Evolutionary conservation across 2,329 filamentous ascomycete genomes (phyloP).

Genomic region (Cytospora leucostoma): DNA sequence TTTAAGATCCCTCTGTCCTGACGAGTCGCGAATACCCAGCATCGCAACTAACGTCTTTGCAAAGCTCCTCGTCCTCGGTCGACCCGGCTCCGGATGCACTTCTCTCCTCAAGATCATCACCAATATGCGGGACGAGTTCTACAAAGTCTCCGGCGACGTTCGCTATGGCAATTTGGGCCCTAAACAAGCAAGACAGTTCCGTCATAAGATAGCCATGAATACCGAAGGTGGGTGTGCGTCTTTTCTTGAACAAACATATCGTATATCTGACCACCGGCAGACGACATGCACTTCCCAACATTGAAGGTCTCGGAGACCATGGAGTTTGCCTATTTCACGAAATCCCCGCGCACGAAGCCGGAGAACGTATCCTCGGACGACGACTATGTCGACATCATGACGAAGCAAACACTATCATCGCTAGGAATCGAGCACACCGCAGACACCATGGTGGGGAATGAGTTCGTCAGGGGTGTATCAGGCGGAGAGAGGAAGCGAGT

Average conservation of each 20-base stretch:
- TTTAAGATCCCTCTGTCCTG: neutral
- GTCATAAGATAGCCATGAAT: conserved; percentile 38
- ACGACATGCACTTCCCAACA: conserved; percentile 69
- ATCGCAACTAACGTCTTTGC: neutral
- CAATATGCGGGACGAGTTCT: conserved; percentile 35
- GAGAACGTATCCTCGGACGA: neutral
- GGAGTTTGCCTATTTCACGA: conserved; percentile 55
- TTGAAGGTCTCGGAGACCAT: conserved; percentile 68
- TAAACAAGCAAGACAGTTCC: conserved; percentile 32
- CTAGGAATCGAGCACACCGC: conserved; percentile 26
- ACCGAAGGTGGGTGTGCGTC: conserved; percentile 32
- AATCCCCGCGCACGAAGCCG: neutral
- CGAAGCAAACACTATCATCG: neutral
- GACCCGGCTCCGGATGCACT: conserved; percentile 38
- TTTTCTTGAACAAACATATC: neutral
- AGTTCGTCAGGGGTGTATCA: conserved; percentile 58
- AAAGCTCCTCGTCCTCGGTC: conserved; percentile 36
- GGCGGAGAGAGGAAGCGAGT: conserved; percentile 52
- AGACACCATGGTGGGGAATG: conserved; percentile 45
- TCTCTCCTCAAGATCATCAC: conserved; percentile 36
- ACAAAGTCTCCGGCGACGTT: conserved; percentile 33
- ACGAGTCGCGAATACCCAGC: neutral
- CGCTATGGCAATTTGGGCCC: conserved; percentile 34
- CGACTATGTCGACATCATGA: neutral
- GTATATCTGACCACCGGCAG: conserved; percentile 24